Conservation (phyloP, 768 basidiomycete genomes). For the Rhizopogon sp. region DNA sequence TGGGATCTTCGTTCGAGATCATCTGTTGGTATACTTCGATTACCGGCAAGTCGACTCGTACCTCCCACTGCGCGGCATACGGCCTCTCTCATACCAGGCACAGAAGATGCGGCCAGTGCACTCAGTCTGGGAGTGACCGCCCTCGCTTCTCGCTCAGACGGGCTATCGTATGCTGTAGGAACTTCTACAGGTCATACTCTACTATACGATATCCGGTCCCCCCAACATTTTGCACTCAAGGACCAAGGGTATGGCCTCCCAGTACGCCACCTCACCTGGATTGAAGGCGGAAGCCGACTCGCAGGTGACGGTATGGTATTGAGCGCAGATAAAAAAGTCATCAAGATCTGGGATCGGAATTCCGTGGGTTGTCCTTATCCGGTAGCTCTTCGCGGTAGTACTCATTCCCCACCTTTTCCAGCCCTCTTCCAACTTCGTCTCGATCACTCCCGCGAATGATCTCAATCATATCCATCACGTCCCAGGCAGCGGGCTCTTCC, state of each 20-base stretch:
- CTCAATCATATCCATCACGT: constrained; percentile 90
- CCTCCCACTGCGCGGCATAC: constrained; percentile 30
- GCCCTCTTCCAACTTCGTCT: constrained; percentile 84
- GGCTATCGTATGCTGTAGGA: constrained; percentile 89
- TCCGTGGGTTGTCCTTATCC: constrained; percentile 42
- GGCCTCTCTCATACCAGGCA: constrained; percentile 18
- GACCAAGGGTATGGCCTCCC: constrained; percentile 97
- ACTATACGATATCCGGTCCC: constrained; percentile 88
- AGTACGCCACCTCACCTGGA: constrained; percentile 81
- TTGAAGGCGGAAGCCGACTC: constrained; percentile 81
- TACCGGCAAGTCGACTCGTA: constrained; percentile 52
- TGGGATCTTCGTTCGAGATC: constrained; percentile 91
- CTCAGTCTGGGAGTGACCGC: constrained; percentile 69
- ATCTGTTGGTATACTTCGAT: constrained; percentile 59
- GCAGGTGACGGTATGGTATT: constrained; percentile 85
- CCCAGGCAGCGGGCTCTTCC: constrained; percentile 81
- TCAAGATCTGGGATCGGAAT: constrained; percentile 94
- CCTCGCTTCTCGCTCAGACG: constrained; percentile 80
- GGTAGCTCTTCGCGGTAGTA: background rate
- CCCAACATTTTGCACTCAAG: constrained; percentile 79
- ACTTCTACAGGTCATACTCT: constrained; percentile 94
- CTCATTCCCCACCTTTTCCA: constrained; percentile 24
- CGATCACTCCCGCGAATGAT: constrained; percentile 86
- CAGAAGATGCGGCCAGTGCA: constrained; percentile 27
- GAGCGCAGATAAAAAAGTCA: constrained; percentile 93